Conservation (phyloP, 2,329 filamentous ascomycete genomes). For the Fusarium sp. region DNA sequence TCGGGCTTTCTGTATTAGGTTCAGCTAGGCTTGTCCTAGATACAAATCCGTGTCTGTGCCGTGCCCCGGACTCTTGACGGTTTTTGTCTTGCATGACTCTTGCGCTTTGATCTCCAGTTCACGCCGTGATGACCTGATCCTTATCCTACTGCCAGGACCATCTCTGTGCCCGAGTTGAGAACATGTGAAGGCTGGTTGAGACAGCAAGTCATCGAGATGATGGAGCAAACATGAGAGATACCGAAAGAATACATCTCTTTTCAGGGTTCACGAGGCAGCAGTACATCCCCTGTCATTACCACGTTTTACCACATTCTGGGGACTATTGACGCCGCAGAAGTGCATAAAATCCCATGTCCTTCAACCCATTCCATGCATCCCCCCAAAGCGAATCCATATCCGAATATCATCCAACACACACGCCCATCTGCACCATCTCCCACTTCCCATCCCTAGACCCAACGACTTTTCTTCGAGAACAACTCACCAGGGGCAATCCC, state of each 20-base stretch:
- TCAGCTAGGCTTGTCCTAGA: constrained; percentile 38
- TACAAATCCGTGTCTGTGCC: constrained; percentile 26
- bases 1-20: constrained; percentile 35
- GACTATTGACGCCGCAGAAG: constrained; percentile 21
- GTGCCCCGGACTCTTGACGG: constrained; percentile 26
- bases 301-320: constrained; percentile 28
- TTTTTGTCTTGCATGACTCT: constrained; percentile 34
- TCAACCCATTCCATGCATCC: constrained; percentile 6
- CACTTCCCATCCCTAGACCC: not conserved
- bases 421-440: not conserved
- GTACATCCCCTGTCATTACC: constrained; percentile 21
- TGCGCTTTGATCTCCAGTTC: constrained; percentile 7
- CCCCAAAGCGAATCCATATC: not conserved
- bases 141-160: not conserved
- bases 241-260: not conserved
- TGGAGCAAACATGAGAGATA: not conserved
- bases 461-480: constrained; percentile 1
- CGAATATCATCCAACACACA: constrained; percentile 4
- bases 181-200: not conserved
- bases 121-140: not conserved
- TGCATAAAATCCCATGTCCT: constrained; percentile 8
- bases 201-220: not conserved
- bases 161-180: not conserved
- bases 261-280: constrained; percentile 21
- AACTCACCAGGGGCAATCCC: constrained; percentile 2